phyloP scores from a whole-genome alignment of 2,329 filamentous ascomycete genomes.

The Blastomyces emzantsi region DNA sequence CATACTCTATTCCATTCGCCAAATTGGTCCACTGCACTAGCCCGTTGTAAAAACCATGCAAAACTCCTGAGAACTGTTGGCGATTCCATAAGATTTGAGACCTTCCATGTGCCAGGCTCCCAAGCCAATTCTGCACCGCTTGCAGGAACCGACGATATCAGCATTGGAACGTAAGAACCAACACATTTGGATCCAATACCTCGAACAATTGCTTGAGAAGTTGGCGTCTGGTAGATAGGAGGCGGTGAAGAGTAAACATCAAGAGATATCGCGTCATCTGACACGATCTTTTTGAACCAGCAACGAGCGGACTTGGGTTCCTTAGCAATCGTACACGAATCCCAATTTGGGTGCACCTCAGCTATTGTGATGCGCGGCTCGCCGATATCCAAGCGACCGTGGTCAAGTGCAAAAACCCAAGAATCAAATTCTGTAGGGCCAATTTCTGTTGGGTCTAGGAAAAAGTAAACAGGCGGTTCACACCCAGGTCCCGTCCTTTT shows the following conservation, averaged over 20 bases:
- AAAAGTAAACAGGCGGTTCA: constrained; percentile 42
- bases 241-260: constrained; percentile 16
- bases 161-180: constrained; percentile 25
- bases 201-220: constrained; percentile 13
- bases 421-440: constrained; percentile 41
- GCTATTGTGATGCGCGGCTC: constrained; percentile 41
- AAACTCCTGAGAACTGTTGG: constrained; percentile 21
- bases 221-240: constrained; percentile 20
- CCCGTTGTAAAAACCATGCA: constrained; percentile 28
- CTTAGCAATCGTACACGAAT: constrained; percentile 25
- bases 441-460: constrained; percentile 47
- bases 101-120: constrained; percentile 21
- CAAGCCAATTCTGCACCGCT: constrained; percentile 16
- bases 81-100: constrained; percentile 22
- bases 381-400: constrained; percentile 39
- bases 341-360: constrained; percentile 40
- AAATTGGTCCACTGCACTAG: constrained; percentile 21
- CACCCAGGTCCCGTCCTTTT: constrained; percentile 26
- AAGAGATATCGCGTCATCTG: constrained; percentile 20
- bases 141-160: constrained; percentile 22
- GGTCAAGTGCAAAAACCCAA: constrained; percentile 50
- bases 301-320: constrained; percentile 20
- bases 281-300: constrained; percentile 26
- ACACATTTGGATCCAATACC: constrained; percentile 22
- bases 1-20: constrained; percentile 24